phyloP scores from a whole-genome alignment of 352 stramenopile species.

The Globisporangium nodosum region DNA sequence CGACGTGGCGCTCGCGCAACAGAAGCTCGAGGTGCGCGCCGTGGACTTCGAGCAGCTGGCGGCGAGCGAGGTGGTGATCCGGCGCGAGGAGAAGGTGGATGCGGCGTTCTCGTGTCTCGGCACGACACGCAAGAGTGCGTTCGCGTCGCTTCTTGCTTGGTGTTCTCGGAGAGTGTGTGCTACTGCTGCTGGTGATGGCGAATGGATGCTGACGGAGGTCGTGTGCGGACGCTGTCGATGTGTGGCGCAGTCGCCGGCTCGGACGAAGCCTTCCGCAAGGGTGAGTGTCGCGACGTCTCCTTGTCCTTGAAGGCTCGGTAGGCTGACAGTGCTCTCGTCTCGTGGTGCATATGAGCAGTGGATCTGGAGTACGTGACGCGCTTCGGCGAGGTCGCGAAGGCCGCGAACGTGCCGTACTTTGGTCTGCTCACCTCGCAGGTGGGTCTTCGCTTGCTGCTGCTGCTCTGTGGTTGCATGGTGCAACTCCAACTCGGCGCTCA shows the following conservation, averaged over 20 bases:
- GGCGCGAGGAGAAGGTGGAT: conserved; percentile 34
- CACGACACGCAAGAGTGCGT: conserved; percentile 55
- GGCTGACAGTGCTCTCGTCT: too few relatives aligned
- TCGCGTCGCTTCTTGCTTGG: too few relatives aligned
- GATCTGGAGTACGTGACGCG: conserved; percentile 63
- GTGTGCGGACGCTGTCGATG: too few relatives aligned
- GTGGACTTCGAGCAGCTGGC: conserved; percentile 54
- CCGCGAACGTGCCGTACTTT: conserved; percentile 32
- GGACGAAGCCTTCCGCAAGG: conserved; percentile 61
- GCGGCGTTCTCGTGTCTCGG: conserved; percentile 69
- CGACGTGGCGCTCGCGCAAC: conserved; percentile 26
- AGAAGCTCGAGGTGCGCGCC: conserved; percentile 46
- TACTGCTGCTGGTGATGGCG: too few relatives aligned
- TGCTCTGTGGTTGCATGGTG: too few relatives aligned
- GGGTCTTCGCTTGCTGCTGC: not conserved
- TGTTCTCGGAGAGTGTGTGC: too few relatives aligned
- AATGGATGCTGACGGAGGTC: too few relatives aligned
- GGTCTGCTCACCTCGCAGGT: not conserved
- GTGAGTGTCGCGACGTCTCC: conserved; percentile 13
- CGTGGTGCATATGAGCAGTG: conserved; percentile 22
- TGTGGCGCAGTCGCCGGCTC: conserved; percentile 36
- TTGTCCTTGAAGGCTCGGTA: too few relatives aligned
- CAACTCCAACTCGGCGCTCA: too few relatives aligned
- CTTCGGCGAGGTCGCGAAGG: conserved; percentile 49
- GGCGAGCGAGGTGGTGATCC: conserved; percentile 17